Evolutionary conservation across 768 basidiomycete species (phyloP), one percentile per base, ranked within the genome.

Genomic region (Lactarius pseudohatsudake): DNA sequence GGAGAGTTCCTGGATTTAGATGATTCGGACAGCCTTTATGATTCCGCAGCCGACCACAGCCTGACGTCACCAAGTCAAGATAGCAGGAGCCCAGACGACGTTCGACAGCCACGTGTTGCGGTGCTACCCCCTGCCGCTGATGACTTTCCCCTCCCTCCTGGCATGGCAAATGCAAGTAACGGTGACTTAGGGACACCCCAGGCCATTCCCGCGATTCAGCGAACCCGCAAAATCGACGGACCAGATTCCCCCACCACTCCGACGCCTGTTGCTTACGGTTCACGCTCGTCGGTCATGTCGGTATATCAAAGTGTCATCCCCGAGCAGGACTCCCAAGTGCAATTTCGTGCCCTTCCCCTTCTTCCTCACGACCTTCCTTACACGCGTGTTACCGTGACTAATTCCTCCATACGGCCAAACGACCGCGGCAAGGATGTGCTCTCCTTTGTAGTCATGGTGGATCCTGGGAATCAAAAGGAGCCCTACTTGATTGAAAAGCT

Each of bases 391-490:
- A 74, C 77, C 8, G 94, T 98, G 34, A 86, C 87, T 2, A 88
- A 88, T 63, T 94, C 92, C 15, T 87, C 90, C 58, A 93, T 98
- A 64, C 85, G 88, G 20, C 86, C 93, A 6, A 98, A 96, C 72
- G 92, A 96, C 67, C 84, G 89, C 60, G 92, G 94, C 59, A 94
- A 94, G 75, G 96, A 98, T 72, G 92, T 96, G 2, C 79, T 98
- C 50, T 93, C 90, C 9, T 98, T 98, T 76, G 80, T 94, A 68
- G 85, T 98, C 59, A 77, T 79, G 58, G 88, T 98, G 34, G 81
- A 86, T 68, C 89, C 90, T 11, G 85, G 87, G 3, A 81, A 83
- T 65, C 84, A 85, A 20, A 92, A 92, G 72, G 86, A 87, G 22
- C 77, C 82, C 0, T 93, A 92, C 85, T 89, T 83, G 73, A 85